These are phyloP conservation scores for Ricinus communis DNA, from an alignment of 345 rosid species.

Conservation along the genomic window DNA sequence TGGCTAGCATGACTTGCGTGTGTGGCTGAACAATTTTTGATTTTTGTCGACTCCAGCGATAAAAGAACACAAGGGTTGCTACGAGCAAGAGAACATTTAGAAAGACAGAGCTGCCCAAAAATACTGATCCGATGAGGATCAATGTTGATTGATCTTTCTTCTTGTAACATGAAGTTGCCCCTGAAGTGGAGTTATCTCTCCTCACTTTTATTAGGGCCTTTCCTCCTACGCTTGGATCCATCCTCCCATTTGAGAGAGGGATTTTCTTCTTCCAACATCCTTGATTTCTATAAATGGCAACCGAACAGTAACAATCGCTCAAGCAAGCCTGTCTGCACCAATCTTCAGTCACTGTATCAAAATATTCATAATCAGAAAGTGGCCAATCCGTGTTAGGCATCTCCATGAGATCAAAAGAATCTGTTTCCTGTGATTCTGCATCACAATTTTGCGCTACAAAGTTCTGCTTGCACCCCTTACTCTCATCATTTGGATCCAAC, in stretches of 20 bases:
- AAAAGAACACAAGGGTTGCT: constrained; percentile 12
- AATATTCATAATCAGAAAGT: constrained; percentile 32
- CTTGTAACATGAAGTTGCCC: neutral
- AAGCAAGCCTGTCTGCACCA: constrained; percentile 47
- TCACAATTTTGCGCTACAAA: constrained; percentile 42
- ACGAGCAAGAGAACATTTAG: constrained; percentile 15
- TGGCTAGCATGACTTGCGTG: neutral
- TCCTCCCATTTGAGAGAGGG: constrained; percentile 44
- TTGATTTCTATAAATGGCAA: constrained; percentile 28
- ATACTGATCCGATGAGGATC: constrained; percentile 15
- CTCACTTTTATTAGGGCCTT: constrained; percentile 43
- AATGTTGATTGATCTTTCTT: constrained; percentile 6
- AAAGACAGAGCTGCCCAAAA: constrained; percentile 21
- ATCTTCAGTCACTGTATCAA: constrained; percentile 23
- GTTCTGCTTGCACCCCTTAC: constrained; percentile 40
- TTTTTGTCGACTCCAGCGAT: constrained; percentile 4
- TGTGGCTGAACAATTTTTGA: neutral
- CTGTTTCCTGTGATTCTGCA: constrained; percentile 13
- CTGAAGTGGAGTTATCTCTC: constrained; percentile 17
- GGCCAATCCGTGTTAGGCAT: constrained; percentile 41
- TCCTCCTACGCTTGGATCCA: neutral
- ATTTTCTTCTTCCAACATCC: constrained; percentile 51
- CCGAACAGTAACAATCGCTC: constrained; percentile 57
- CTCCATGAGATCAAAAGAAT: constrained; percentile 21
- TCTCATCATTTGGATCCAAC: constrained; percentile 33